Evolutionary conservation across 108 stramenopile species (phyloP).

Genomic region (Pseudonitzschia multistriata): DNA sequence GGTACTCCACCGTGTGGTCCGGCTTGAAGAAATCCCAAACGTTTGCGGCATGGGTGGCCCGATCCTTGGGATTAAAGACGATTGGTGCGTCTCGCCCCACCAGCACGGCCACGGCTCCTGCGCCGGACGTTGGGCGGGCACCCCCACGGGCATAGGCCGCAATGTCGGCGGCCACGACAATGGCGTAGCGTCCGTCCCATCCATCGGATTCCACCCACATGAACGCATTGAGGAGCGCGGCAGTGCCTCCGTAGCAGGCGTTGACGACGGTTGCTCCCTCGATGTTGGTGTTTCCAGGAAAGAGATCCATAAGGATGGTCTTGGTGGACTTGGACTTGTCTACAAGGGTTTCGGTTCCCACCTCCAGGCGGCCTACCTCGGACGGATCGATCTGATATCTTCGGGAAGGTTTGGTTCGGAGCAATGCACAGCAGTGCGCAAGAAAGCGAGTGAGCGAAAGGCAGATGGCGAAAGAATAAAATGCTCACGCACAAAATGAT

Average conservation of each 20-base stretch:
- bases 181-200: slow-evolving; percentile 96
- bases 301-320: slow-evolving; percentile 93
- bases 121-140: slow-evolving; percentile 94
- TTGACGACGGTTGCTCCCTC: slow-evolving; percentile 96
- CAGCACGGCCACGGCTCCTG: slow-evolving; percentile 94
- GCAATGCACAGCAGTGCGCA: no score
- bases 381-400: slow-evolving; percentile 83
- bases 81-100: slow-evolving; percentile 93
- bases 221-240: slow-evolving; percentile 93
- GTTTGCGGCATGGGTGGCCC: slow-evolving; percentile 88
- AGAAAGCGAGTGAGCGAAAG: slow-evolving; percentile 5
- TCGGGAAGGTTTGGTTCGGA: background rate
- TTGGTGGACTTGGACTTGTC: slow-evolving; percentile 98
- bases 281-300: slow-evolving; percentile 87
- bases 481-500: background rate
- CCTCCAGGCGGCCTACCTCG: slow-evolving; percentile 84
- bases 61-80: slow-evolving; percentile 63
- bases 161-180: slow-evolving; percentile 96
- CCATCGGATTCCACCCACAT: slow-evolving; percentile 87
- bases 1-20: slow-evolving; percentile 91
- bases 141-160: slow-evolving; percentile 91
- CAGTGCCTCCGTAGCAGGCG: slow-evolving; percentile 98
- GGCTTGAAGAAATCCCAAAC: slow-evolving; percentile 99
- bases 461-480: background rate
- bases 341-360: slow-evolving; percentile 96